Evolutionary conservation across 202 grass and related monocot genomes (phyloP).

Genomic region (Bolboschoenoplectus hybrid): DNA sequence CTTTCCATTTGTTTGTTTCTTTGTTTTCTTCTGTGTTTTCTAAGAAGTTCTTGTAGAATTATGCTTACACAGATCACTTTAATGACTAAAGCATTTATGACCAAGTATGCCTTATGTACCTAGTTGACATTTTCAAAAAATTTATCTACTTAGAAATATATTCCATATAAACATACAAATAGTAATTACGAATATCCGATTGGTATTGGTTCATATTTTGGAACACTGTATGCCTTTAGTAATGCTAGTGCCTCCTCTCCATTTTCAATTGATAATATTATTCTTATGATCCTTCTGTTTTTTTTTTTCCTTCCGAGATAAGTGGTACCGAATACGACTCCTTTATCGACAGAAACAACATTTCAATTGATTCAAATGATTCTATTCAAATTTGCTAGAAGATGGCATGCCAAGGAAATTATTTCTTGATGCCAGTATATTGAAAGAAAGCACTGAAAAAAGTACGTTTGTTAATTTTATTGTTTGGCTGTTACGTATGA

Average conservation of each 20-base stretch:
- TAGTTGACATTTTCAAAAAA: neutral
- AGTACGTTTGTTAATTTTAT: neutral
- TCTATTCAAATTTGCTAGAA: constrained; percentile 18
- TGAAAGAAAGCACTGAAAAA: neutral
- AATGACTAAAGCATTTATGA: neutral
- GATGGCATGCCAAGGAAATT: neutral
- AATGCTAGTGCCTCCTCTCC: neutral
- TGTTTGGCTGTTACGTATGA: neutral
- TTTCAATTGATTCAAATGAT: constrained; percentile 20
- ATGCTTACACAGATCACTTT: neutral
- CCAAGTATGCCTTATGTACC: neutral
- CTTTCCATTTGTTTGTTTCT: neutral
- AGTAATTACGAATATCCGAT: neutral
- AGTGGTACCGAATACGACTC: neutral
- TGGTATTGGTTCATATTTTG: neutral
- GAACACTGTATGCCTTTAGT: neutral
- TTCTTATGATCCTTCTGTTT: neutral
- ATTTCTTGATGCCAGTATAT: constrained; percentile 14
- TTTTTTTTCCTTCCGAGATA: neutral
- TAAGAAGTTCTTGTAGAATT: neutral
- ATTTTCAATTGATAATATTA: neutral
- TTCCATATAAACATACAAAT: neutral
- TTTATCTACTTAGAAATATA: neutral
- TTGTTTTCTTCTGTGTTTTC: neutral
- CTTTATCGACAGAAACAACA: neutral